Percentiles rank a stretch among this genome's conserved stretches.
Evolutionary conservation across 2,329 filamentous ascomycete species (phyloP).

Genomic region (Aspergillus aculeatus): DNA sequence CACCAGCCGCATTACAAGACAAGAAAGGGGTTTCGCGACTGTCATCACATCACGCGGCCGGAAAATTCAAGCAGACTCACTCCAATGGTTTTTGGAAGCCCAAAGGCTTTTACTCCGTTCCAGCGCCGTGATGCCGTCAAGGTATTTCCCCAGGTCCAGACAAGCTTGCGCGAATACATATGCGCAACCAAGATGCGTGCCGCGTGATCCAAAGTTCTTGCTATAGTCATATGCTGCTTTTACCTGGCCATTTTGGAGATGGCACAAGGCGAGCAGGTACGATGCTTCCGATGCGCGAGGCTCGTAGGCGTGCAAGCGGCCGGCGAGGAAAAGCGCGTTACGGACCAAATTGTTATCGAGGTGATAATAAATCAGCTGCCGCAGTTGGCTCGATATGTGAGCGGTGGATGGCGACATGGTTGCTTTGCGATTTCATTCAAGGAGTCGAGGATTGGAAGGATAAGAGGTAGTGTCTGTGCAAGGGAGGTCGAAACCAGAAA

Average conservation of each 20-base stretch:
- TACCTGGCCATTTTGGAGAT: conserved; percentile 77
- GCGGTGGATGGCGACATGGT: conserved; percentile 57
- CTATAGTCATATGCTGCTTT: conserved; percentile 84
- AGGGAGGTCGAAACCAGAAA: background rate
- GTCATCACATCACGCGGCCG: background rate
- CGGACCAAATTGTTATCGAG: conserved; percentile 87
- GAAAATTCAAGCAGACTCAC: conserved; percentile 49
- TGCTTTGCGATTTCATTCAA: background rate
- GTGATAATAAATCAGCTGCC: conserved; percentile 67
- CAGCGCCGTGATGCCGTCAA: conserved; percentile 77
- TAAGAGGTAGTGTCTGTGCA: conserved; percentile 4
- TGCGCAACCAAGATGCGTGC: conserved; percentile 77
- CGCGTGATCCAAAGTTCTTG: conserved; percentile 67
- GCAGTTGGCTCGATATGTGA: conserved; percentile 59
- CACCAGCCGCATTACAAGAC: background rate
- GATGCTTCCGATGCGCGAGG: conserved; percentile 74
- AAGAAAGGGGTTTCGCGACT: background rate
- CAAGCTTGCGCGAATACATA: conserved; percentile 92
- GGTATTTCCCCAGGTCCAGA: conserved; percentile 71
- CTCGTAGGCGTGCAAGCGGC: conserved; percentile 81
- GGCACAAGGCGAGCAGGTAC: conserved; percentile 80
- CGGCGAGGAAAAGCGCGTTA: conserved; percentile 91
- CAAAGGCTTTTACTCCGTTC: conserved; percentile 79
- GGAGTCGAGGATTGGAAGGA: background rate
- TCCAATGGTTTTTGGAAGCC: conserved; percentile 72